Base-by-base conservation (phyloP, 2,329 filamentous ascomycete species). In the Byssoonygena ceratinophila region DNA sequence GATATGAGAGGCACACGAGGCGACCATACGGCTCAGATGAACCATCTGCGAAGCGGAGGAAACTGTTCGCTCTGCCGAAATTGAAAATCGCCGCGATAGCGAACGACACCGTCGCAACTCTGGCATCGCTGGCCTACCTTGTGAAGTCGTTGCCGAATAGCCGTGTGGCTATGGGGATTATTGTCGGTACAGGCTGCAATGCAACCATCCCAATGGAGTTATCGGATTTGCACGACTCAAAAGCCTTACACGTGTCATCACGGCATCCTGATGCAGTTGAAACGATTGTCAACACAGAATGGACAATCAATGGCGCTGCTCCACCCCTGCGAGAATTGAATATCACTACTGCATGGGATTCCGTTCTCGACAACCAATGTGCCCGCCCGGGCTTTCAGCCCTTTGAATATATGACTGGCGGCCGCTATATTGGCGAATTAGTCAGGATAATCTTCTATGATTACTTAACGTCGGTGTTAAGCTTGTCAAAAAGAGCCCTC, bases 351-450 rank as follows among this genome's bases (percentile, higher is more conserved):
- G 70, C 70, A 32, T 91, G 86, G 86, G 87, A 92, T 61, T 68
- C 73, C 8, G 69, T 76, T 54, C 74, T 92, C 4, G 85, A 89
- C 59, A 68, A 68, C 3, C 77, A 81, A 43, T 83, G 82, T 59
- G 82, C 87, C 59, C 74, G 73, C 5, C 84, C 86, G 0, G 85
- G 86, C 0, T 89, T 91, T 60, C 86, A 91, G 58, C 85, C 86
- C 0, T 78, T 91, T 18, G 87, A 92, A 64, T 91, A 90, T 68
- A 87, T 91, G 83, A 89, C 85, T 0, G 80, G 85, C 2, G 85
- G 85, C 1, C 76, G 85, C 37, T 90, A 90, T 63, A 75, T 90
- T 3, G 85, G 85, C 47, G 85, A 90, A 66, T 77, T 90, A 9
- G 82, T 84, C 22, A 80, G 85, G 23, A 72, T 89, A 52, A 80